A percentile compares a stretch with the other conserved stretches of the same genome.
These are phyloP conservation scores for Ensete ventricosum DNA, from an alignment of 176 grass and related monocot genomes.

Conservation along the genomic window DNA sequence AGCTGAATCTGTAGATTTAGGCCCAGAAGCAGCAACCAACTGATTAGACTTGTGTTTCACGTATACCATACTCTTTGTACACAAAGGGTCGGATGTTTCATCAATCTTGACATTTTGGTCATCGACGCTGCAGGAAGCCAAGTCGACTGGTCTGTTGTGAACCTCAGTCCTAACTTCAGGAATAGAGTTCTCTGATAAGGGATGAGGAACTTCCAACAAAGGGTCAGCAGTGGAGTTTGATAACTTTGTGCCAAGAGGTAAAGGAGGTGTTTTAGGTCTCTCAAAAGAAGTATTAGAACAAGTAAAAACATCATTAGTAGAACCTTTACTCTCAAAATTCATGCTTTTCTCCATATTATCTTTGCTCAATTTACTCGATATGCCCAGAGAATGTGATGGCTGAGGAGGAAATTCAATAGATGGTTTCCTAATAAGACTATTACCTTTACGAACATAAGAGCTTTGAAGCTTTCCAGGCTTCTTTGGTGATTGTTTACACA, in stretches of 20 bases:
- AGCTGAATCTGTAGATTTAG: slow-evolving; percentile 29
- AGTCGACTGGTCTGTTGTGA: slow-evolving; percentile 1
- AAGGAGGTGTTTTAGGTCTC: slow-evolving; percentile 70
- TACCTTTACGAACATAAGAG: slow-evolving; percentile 89
- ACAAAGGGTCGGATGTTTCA: slow-evolving; percentile 28
- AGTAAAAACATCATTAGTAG: slow-evolving; percentile 23
- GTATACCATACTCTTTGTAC: slow-evolving; percentile 44
- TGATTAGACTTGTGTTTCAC: slow-evolving; percentile 59
- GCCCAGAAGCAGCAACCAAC: slow-evolving; percentile 43
- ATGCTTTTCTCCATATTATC: slow-evolving; percentile 38
- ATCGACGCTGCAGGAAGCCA: slow-evolving; percentile 17
- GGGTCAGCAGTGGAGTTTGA: slow-evolving; percentile 16
- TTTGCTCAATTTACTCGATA: slow-evolving; percentile 36
- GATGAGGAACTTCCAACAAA: slow-evolving; percentile 28
- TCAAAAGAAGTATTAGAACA: slow-evolving; percentile 47
- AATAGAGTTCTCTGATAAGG: slow-evolving; percentile 31
- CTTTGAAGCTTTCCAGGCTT: slow-evolving; percentile 46
- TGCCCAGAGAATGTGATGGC: slow-evolving; percentile 27
- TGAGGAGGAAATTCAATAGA: slow-evolving; percentile 28
- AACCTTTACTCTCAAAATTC: slow-evolving; percentile 46
- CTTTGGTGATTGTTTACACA: slow-evolving; percentile 41
- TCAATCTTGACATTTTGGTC: slow-evolving; percentile 13
- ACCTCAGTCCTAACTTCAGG: slow-evolving; percentile 34
- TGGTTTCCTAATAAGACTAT: slow-evolving; percentile 89
- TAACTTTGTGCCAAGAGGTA: slow-evolving; percentile 44